These are phyloP conservation scores for Elongisporangium prolatum DNA, from an alignment of 352 stramenopile species.

Conservation along the genomic window DNA sequence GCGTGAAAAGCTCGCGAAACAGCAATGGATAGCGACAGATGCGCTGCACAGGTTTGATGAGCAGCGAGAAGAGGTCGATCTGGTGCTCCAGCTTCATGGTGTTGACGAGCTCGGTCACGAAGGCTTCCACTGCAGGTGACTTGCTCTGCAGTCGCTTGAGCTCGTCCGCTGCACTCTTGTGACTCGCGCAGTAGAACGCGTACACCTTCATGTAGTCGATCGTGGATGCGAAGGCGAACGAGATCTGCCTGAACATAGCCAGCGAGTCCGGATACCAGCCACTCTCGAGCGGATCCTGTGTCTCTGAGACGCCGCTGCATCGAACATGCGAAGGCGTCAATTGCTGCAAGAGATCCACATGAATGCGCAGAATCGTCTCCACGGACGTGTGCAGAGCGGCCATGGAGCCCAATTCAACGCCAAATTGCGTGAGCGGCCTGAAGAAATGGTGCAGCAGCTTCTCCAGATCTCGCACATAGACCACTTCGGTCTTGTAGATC, in stretches of 20 bases:
- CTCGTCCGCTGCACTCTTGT: constrained; percentile 38
- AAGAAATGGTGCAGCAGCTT: constrained; percentile 28
- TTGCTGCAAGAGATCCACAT: constrained; percentile 24
- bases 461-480: constrained; percentile 21
- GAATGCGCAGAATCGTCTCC: constrained; percentile 27
- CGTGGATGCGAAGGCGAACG: constrained; percentile 29
- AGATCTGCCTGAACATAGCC: constrained; percentile 9
- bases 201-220: constrained; percentile 75
- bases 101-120: constrained; percentile 19
- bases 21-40: constrained; percentile 68
- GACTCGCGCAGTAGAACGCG: constrained; percentile 56
- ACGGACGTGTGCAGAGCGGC: constrained; percentile 21
- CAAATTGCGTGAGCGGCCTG: constrained; percentile 20
- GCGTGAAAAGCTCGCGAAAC: constrained; percentile 34
- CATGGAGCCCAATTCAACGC: constrained; percentile 23
- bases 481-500: constrained; percentile 23
- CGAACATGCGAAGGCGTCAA: background rate
- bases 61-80: constrained; percentile 43
- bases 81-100: constrained; percentile 7
- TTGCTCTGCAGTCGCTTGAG: constrained; percentile 31
- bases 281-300: background rate
- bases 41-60: constrained; percentile 73
- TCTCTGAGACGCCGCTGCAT: background rate
- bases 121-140: constrained; percentile 13
- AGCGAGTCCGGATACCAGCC: background rate